Conservation (phyloP, 441 rosid species). For the Gossypium schwendimanii region DNA sequence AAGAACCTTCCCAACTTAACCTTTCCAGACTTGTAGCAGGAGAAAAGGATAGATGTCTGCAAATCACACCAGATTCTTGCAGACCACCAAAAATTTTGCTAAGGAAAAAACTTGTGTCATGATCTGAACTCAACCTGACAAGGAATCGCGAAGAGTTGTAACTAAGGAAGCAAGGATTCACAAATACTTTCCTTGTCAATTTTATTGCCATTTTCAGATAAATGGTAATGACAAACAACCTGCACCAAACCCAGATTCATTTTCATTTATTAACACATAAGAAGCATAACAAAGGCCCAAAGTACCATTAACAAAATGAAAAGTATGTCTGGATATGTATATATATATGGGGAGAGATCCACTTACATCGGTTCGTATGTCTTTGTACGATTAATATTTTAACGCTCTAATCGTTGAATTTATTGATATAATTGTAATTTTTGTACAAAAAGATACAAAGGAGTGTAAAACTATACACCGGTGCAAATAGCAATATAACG, state of each 20-base stretch:
- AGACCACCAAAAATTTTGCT: constrained; percentile 8
- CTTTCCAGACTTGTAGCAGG: constrained; percentile 20
- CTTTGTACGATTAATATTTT: too few relatives aligned
- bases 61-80: background rate
- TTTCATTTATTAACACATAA: background rate
- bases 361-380: too few relatives aligned
- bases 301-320: background rate
- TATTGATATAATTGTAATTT: too few relatives aligned
- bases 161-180: constrained; percentile 7
- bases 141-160: background rate
- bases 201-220: constrained; percentile 1
- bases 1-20: constrained; percentile 46
- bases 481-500: too few relatives aligned
- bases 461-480: too few relatives aligned
- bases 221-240: constrained; percentile 1
- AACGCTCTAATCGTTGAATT: too few relatives aligned
- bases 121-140: constrained; percentile 8
- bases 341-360: background rate
- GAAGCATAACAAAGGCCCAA: background rate
- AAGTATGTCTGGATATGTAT: background rate
- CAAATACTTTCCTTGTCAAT: constrained; percentile 12
- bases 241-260: constrained; percentile 1
- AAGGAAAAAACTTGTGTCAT: background rate
- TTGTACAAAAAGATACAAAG: too few relatives aligned
- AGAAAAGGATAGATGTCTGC: constrained; percentile 18